Evolutionary conservation across 768 basidiomycete species (phyloP), one percentile per base, ranked within the genome.

Genomic region (Pulveroboletus sp.): DNA sequence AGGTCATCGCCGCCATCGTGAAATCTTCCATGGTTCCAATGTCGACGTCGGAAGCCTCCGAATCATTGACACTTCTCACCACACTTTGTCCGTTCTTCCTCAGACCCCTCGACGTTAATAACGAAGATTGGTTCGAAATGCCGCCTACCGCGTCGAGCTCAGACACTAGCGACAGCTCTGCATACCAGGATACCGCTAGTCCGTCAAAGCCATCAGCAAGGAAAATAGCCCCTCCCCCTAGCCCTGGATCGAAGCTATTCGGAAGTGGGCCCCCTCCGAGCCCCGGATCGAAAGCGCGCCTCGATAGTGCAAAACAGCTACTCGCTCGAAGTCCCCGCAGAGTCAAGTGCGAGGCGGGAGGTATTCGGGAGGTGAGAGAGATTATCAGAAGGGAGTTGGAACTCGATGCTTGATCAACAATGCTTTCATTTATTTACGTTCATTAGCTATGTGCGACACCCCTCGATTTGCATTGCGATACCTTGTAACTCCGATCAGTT

Each of bases 1-100:
- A 91, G 60, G 85, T 90, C 27, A 73, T 74, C 5, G 68, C 78
- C 20, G 84, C 88, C 11, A 71, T 92, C 50, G 68, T 90, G 46
- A 90, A 91, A 68, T 90, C 88, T 0, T 89, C 88, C 0, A 82
- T 85, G 2, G 82, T 91, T 6, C 88, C 90, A 8, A 80, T 90
- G 52, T 91, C 89, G 17, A 68, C 74, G 23, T 82, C 84, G 10
- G 90, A 92, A 66, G 88, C 90, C 2, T 78, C 75, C 39, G 87
- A 91, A 60, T 90, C 87, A 2, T 64, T 92, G 39, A 68, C 69
- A 21, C 73, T 92, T 65, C 74, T 92, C 43, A 72, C 76, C 16
- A 74, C 75, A 35, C 69, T 90, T 12, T 91, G 90, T 59, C 88
- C 90, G 2, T 92, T 91, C 70, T 92, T 91, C 73, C 66, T 92